Evolutionary conservation across 768 basidiomycete species (phyloP).

Genomic region (Pisolithus orientalis): DNA sequence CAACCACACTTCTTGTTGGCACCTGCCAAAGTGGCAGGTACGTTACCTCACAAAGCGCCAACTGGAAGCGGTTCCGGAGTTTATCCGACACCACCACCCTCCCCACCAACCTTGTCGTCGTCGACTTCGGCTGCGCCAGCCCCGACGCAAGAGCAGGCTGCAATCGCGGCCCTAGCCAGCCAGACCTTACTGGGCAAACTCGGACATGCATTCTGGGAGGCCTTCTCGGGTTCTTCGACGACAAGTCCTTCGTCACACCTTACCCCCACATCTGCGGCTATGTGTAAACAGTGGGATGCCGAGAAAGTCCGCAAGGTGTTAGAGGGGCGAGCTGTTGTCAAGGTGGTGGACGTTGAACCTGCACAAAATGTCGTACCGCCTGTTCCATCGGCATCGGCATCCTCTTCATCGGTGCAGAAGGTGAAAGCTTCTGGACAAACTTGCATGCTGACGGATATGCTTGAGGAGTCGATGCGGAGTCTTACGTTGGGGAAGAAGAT

Average conservation of each 20-base stretch:
- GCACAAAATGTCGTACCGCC: background rate
- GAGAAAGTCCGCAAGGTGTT: conserved; percentile 79
- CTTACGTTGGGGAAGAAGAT: conserved; percentile 54
- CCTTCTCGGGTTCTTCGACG: conserved; percentile 54
- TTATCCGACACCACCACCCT: conserved; percentile 41
- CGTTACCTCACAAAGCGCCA: background rate
- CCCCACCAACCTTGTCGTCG: conserved; percentile 24
- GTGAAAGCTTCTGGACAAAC: conserved; percentile 7
- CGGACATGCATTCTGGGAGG: conserved; percentile 81
- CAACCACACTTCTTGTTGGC: conserved; percentile 32
- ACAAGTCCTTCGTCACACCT: conserved; percentile 1
- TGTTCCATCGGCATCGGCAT: background rate
- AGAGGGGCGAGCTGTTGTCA: conserved; percentile 76
- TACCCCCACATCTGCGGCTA: conserved; percentile 8
- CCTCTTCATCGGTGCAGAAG: background rate
- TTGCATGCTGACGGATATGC: conserved; percentile 32
- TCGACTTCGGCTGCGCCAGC: conserved; percentile 6
- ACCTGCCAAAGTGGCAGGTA: conserved; percentile 2
- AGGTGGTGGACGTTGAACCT: conserved; percentile 70
- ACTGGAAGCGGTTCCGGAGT: conserved; percentile 11
- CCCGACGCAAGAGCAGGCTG: conserved; percentile 28
- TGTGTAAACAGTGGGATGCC: conserved; percentile 47
- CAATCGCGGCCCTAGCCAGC: conserved; percentile 61
- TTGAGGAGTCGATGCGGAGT: conserved; percentile 68
- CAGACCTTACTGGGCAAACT: conserved; percentile 71